Base-by-base conservation (phyloP, 495 filamentous ascomycete species). In the Talaromyces ruber region DNA sequence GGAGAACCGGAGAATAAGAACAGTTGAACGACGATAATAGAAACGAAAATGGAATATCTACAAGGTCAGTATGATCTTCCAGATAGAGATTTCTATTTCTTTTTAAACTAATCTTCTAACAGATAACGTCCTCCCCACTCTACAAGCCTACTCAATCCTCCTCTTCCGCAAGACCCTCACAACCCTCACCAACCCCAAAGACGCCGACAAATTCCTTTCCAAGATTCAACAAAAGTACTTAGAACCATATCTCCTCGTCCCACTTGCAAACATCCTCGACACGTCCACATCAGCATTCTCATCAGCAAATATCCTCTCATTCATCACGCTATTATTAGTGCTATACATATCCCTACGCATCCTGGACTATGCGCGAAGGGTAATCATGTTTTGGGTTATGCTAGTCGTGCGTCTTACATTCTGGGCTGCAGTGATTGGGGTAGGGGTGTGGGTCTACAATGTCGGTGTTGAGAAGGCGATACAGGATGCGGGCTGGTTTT, bases 311-410 rank as follows among this genome's bases (percentile, higher is more conserved):
- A 68, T 90, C 56, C 65, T 84, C 51, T 84, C 87, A 18, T 72
- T 89, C 60, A 67, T 86, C 5, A 69, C 82, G 37, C 72, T 88
- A 14, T 65, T 83, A 1, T 60, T 86, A 45, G 63, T 83, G 50
- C 66, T 92, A 32, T 68, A 90, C 62, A 56, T 91, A 54, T 82
- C 82, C 18, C 71, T 93, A 63, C 82, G 87, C 68, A 66, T 92
- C 59, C 72, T 94, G n/a, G 74, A 85, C 67, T 84, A 86, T 70
- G 72, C 88, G 26, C 83, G 83, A 54, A 80, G 88, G 37, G 72
- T 89, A 2, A 73, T 95, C 59, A 77, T 91, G 68, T 93, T 83
- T 71, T 91, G 90, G 84, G 79, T 89, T n/a, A 68, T 76, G 45
- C 67, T 93, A 53, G 79, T 75, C 6, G 67, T 88, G 60, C 70